Base-by-base conservation (phyloP, 805 yeast species). In the Teunomyces lycoperdinae region DNA sequence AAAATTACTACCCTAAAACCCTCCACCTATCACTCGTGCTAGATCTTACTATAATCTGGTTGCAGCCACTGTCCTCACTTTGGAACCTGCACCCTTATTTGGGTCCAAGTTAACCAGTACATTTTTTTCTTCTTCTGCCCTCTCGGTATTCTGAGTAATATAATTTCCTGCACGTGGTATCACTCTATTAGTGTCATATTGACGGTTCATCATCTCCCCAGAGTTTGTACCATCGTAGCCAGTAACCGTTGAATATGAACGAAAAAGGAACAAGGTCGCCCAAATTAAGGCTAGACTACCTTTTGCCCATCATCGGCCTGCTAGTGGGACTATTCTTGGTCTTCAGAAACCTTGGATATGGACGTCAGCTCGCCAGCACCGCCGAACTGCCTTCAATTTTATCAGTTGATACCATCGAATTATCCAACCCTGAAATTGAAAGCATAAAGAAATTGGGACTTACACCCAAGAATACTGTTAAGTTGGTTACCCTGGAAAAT, bases 381-480 rank as follows among this genome's bases (percentile, higher is more conserved):
- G 13, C 17, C 30, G 7, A 17, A 7, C 16, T 5, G 16, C 34
- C 28, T 9, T 38, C 41, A 14, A 38, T 38, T 14, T 9, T 38
- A 24, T 38, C 41, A 8, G 41, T 38, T 9, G 30, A 38, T n/a
- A 20, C 41, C 6, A 17, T 24, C 17, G 29, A 40, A 17, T 40
- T 40, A 14, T 14, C n/a, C 26, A 30, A 33, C 6, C 4, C 9
- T 11, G 34, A 50, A 30, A 42, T 17, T 14, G 49, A 45, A 26
- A 49, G 44, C 29, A 16, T 49, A 42, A 40, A 44, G 34, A 34
- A 41, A 13, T 56, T 70, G 49, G 74, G 74, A 2, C 62, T 73
- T 45, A 69, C 71, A 2, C 64, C 66, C 14, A 68, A 67, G 47
- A 51, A 53, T 5, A 68, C 71, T 1, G 58, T 71, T 5, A 49